These are phyloP conservation scores for Myrica gale DNA, from an alignment of 306 rosid genomes.

Conservation along the genomic window DNA sequence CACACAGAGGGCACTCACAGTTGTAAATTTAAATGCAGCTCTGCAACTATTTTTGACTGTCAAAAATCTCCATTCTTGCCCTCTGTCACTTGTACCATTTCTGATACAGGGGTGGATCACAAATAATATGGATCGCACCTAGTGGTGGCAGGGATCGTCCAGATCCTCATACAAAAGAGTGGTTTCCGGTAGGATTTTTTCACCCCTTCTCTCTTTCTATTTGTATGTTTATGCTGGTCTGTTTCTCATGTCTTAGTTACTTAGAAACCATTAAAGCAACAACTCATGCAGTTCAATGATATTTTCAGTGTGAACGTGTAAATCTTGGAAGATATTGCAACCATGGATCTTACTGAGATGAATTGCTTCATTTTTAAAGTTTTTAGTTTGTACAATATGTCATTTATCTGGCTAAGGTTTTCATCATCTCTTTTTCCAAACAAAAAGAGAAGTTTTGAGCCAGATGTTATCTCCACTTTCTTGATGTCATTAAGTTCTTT, in stretches of 20 bases:
- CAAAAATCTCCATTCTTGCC: slow-evolving; percentile 3
- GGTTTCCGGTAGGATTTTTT: slow-evolving; percentile 70
- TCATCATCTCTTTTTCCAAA: not conserved
- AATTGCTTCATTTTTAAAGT: too few species aligned
- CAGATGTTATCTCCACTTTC: slow-evolving; percentile 14
- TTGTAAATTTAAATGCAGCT: not conserved
- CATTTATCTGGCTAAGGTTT: not conserved
- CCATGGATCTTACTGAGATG: too few species aligned
- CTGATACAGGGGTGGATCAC: slow-evolving; percentile 80
- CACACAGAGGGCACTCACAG: too few species aligned
- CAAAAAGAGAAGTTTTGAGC: not conserved
- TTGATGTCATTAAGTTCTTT: slow-evolving; percentile 26
- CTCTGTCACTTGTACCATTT: slow-evolving; percentile 14
- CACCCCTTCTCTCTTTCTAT: not conserved
- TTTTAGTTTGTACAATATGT: not conserved
- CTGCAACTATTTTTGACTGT: not conserved
- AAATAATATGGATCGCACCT: slow-evolving; percentile 94
- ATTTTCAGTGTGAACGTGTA: too few species aligned
- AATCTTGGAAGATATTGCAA: too few species aligned
- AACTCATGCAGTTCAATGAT: not conserved
- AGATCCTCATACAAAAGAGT: slow-evolving; percentile 63
- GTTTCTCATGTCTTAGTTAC: not conserved
- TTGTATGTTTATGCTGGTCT: not conserved
- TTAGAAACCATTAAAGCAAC: not conserved
- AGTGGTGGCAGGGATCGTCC: slow-evolving; percentile 98